Evolutionary conservation across 306 rosid genomes (phyloP).

Genomic region (Pueraria montana): DNA sequence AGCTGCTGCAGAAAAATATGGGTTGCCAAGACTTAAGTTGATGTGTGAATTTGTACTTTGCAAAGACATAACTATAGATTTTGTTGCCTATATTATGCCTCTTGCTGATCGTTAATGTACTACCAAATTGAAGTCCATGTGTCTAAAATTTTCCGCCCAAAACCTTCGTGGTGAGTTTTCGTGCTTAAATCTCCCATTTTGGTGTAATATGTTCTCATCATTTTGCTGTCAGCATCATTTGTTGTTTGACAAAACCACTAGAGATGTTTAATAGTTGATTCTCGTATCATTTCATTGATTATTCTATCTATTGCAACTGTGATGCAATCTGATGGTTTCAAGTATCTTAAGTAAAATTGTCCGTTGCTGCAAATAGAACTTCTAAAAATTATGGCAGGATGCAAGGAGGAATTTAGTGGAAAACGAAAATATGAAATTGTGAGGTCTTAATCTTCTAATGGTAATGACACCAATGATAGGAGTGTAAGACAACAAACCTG

Average conservation of each 20-base stretch:
- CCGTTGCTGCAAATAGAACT: conserved; percentile 69
- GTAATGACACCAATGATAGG: too few relatives aligned
- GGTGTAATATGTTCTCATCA: too few relatives aligned
- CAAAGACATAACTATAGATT: conserved; percentile 83
- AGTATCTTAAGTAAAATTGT: conserved; percentile 82
- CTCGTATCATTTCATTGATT: conserved; percentile 37
- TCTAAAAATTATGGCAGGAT: too few relatives aligned
- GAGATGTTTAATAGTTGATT: conserved; percentile 20
- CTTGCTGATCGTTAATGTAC: conserved; percentile 86
- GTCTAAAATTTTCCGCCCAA: conserved; percentile 87
- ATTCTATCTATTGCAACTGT: conserved; percentile 67
- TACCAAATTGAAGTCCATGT: conserved; percentile 78
- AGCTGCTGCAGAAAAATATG: conserved; percentile 58
- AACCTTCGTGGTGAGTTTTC: conserved; percentile 82
- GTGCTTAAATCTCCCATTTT: conserved; percentile 14
- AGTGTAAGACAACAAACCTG: too few relatives aligned
- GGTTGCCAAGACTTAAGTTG: conserved; percentile 80
- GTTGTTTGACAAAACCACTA: neutral
- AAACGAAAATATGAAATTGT: too few relatives aligned
- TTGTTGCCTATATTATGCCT: conserved; percentile 85
- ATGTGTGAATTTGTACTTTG: conserved; percentile 95
- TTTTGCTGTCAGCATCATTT: neutral
- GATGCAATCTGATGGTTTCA: conserved; percentile 91
- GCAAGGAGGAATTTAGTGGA: too few relatives aligned
- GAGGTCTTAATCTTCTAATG: too few relatives aligned